Percentiles rank a stretch among this genome's conserved stretches.
phyloP scores from a whole-genome alignment of 2,329 filamentous ascomycete genomes.

The Cordyceps tenuipes region DNA sequence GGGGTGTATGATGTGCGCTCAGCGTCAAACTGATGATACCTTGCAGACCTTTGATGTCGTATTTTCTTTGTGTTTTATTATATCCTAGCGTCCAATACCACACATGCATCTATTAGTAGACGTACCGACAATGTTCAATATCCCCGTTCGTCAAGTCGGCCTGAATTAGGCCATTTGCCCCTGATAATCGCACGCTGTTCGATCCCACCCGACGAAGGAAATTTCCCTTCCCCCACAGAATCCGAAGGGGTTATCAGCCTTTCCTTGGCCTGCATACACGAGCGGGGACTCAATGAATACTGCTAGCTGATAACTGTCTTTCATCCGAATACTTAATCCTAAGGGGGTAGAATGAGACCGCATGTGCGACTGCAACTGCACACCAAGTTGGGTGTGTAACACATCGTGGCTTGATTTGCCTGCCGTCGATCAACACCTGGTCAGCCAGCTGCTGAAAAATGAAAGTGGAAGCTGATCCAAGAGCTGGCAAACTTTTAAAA shows the following conservation, averaged over 20 bases:
- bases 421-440: neutral
- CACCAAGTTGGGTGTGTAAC: neutral
- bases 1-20: conserved; percentile 27
- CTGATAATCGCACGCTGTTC: neutral
- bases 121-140: conserved; percentile 46
- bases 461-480: no score
- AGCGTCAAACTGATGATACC: conserved; percentile 1
- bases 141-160: conserved; percentile 46
- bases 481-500: no score
- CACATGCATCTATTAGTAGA: conserved; percentile 22
- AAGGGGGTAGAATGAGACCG: neutral
- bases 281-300: neutral
- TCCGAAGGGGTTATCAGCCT: neutral
- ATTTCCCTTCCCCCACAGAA: neutral
- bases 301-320: neutral
- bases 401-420: neutral
- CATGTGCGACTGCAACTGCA: neutral
- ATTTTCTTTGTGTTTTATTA: neutral
- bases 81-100: neutral
- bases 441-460: no score
- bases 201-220: neutral
- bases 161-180: neutral
- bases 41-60: neutral
- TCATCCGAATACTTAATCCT: neutral
- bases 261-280: neutral